Base-by-base conservation (phyloP, 2,329 filamentous ascomycete genomes). In the Canariomyces notabilis region DNA sequence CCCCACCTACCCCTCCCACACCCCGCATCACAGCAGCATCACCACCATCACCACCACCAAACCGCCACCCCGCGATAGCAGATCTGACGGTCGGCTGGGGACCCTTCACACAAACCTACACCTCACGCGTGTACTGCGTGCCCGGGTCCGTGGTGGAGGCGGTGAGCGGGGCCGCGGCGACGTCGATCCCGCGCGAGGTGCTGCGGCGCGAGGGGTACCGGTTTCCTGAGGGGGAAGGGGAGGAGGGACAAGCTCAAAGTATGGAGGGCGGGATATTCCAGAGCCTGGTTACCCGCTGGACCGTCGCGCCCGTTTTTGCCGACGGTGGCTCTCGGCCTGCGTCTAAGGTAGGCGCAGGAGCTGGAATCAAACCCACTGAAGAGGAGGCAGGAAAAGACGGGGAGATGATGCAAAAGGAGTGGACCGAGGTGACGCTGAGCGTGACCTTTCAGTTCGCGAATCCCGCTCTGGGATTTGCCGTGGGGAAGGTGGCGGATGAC, bases 391-490 rank as follows among this genome's bases (percentile, higher is more conserved):
- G n/a, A n/a, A n/a, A n/a, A n/a, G n/a, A n/a, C n/a, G n/a, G 7
- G 4, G 3, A 5, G 44, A 57, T 62, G 46, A 63, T 37, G 51
- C 63, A 49, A 57, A 55, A 45, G 61, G 52, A 29, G 37, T 74
- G 74, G 68, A 94, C 89, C 4, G 79, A 86, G 58, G 88, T 97
- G 12, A 75, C 79, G 57, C 68, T 98, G 56, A 73, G 75, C 46
- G 83, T 98, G 57, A 78, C 83, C 52, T 96, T 90, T 64, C 80
- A 84, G 64, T 96, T 98, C 64, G 76, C 80, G 57, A 97, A 90
- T 67, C 88, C 90, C n/a, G 64, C 95, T 46, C 94, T 96, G 69
- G 83, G 82, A 34, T 81, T 86, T 16, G 73, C 96, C 61, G 93
- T 90, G 63, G 77, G 82, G 31, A 84, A 87, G 26, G 83, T 93